Evolutionary conservation across 331 rosid genomes (phyloP).

Genomic region (Quercus lobata): DNA sequence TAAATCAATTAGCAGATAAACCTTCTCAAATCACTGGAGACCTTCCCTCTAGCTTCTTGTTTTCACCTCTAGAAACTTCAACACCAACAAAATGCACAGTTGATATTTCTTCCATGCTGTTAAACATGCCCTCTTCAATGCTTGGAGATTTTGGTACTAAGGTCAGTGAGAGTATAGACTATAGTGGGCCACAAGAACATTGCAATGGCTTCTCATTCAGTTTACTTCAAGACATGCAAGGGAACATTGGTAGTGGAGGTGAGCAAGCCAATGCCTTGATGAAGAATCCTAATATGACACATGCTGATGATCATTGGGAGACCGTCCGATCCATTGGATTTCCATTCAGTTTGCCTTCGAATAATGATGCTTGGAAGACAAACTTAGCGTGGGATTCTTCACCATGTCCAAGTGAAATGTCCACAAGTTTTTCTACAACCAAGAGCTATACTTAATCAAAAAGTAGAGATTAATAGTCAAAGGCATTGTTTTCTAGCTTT

Average conservation of each 20-base stretch:
- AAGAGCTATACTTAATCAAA: slow-evolving; percentile 57
- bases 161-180: slow-evolving; percentile 32
- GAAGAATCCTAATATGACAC: slow-evolving; percentile 33
- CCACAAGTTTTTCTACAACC: slow-evolving; percentile 54
- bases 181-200: slow-evolving; percentile 40
- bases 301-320: slow-evolving; percentile 42
- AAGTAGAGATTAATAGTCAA: background rate
- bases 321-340: slow-evolving; percentile 39
- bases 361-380: slow-evolving; percentile 71
- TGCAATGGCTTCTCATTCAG: slow-evolving; percentile 29
- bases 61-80: slow-evolving; percentile 40
- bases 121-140: slow-evolving; percentile 66
- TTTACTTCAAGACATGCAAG: slow-evolving; percentile 39
- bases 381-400: slow-evolving; percentile 79
- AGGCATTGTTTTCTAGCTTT: slow-evolving; percentile 29
- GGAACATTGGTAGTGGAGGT: slow-evolving; percentile 17
- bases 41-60: slow-evolving; percentile 23
- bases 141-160: slow-evolving; percentile 43
- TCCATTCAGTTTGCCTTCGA: slow-evolving; percentile 42
- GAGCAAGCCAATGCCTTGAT: slow-evolving; percentile 24
- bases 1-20: too few relatives aligned
- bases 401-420: slow-evolving; percentile 70
- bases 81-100: slow-evolving; percentile 25
- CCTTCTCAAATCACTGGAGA: slow-evolving; percentile 39
- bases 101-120: slow-evolving; percentile 62